Conservation (phyloP, 1,284 basidiomycete genomes). For the Hymenochaete sp. region DNA sequence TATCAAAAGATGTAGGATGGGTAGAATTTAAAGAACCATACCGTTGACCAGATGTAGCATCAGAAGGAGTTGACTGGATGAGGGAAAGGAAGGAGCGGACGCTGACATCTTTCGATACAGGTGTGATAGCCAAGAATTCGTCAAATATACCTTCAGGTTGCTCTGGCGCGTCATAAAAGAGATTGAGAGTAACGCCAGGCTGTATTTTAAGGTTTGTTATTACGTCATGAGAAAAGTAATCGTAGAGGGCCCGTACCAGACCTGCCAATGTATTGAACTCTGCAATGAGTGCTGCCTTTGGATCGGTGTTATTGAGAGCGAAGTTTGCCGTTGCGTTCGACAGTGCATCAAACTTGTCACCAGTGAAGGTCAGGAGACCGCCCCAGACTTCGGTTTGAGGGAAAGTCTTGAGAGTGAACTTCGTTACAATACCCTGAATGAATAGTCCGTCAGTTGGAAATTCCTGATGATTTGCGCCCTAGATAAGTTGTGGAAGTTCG, state of each 20-base stretch:
- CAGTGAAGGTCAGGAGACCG: slow-evolving; percentile 39
- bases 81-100: slow-evolving; percentile 35
- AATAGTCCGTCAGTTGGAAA: neutral
- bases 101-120: slow-evolving; percentile 30
- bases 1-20: neutral
- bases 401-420: slow-evolving; percentile 44
- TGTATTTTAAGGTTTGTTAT: slow-evolving; percentile 17
- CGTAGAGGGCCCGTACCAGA: slow-evolving; percentile 24
- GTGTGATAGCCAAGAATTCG: slow-evolving; percentile 34
- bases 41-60: slow-evolving; percentile 35
- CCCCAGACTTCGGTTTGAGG: slow-evolving; percentile 56
- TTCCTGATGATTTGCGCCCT: neutral
- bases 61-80: slow-evolving; percentile 33
- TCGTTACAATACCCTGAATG: slow-evolving; percentile 50
- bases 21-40: slow-evolving; percentile 22
- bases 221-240: neutral
- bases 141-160: slow-evolving; percentile 44
- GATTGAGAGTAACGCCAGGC: slow-evolving; percentile 29
- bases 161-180: slow-evolving; percentile 47
- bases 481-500: neutral
- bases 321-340: slow-evolving; percentile 43
- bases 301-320: slow-evolving; percentile 38
- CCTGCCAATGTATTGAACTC: slow-evolving; percentile 42
- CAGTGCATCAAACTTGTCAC: slow-evolving; percentile 30
- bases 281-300: slow-evolving; percentile 52